Conservation (phyloP, 2,329 filamentous ascomycete genomes). For the Monilinia aucupariae region DNA sequence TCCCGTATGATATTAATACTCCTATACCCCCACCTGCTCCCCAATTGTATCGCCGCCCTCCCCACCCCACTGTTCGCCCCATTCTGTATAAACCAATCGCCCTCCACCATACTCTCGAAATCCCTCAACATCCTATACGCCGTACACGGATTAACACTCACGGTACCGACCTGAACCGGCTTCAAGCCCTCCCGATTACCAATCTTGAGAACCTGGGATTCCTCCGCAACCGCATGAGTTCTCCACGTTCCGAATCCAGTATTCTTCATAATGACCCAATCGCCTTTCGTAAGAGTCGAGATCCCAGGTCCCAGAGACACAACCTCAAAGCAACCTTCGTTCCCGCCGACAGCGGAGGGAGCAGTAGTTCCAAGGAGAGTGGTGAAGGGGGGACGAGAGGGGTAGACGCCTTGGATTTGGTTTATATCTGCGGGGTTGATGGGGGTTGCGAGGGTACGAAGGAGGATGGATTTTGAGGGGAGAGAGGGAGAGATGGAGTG, state of each 20-base stretch:
- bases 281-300: conserved; percentile 57
- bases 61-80: conserved; percentile 94
- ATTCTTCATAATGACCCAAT: conserved; percentile 87
- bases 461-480: conserved; percentile 60
- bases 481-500: conserved; percentile 74
- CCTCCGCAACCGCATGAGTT: conserved; percentile 71
- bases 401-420: conserved; percentile 95
- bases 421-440: conserved; percentile 98
- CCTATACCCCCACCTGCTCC: conserved; percentile 76
- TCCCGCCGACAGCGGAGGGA: conserved; percentile 75
- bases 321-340: conserved; percentile 94
- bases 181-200: conserved; percentile 65
- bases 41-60: conserved; percentile 84
- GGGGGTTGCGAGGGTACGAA: conserved; percentile 83
- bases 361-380: conserved; percentile 68
- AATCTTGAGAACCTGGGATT: conserved; percentile 60
- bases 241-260: conserved; percentile 91
- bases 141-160: conserved; percentile 88
- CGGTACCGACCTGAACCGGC: conserved; percentile 75
- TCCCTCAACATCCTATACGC: conserved; percentile 90
- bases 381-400: conserved; percentile 72
- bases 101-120: conserved; percentile 60
- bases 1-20: conserved; percentile 86
- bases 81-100: conserved; percentile 96
- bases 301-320: conserved; percentile 55